Evolutionary conservation across 1,139 yeast species (phyloP), one percentile per base, ranked within the genome.

Genomic region (Diutina rugosa): DNA sequence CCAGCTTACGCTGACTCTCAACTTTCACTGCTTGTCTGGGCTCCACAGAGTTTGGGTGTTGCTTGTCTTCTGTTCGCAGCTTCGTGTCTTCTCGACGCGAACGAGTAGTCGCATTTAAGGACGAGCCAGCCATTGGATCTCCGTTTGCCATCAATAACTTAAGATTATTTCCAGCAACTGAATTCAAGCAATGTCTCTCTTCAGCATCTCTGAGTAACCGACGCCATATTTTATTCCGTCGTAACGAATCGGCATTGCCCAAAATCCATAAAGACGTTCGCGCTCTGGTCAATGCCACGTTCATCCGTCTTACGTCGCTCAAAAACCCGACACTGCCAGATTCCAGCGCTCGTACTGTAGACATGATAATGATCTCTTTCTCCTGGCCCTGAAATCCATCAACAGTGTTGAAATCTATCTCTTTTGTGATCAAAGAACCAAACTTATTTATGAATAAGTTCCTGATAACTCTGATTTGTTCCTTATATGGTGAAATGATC

Each of bases 341-440:
- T 16, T 79, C 81, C 65, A 82, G 83, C 3, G 97, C 96, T 65
- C 99, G 80, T 7, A 95, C 99, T 80, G 98, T 91, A 0, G 98
- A 90, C 77, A 93, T 84, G 54, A 93, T 82, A 60, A 93, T 89
- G 56, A 95, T 84, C 62, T 93, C 98, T 68, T 91, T 93, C 67
- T 93, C 99, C 69, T 93, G 98, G 63, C 99, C 99, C 73, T 93
- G 99, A 67, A 90, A 93, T 1, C 99, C 99, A 75, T 93, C 99
- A 58, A 93, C 93, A 0, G 99, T 90, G 64, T 91, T 90, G 72
- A 95, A 90, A 66, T 89, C 96, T 56, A 95, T 82, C 59, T 81
- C 85, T 44, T 80, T 76, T 30, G 80, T 69, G 52, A 91, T 86
- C 2, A 73, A 64, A 2, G 72, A 73, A 10, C 98, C 98, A 64